Conservation (phyloP, 2,329 filamentous ascomycete species). For the Aspergillus thermomutatus region DNA sequence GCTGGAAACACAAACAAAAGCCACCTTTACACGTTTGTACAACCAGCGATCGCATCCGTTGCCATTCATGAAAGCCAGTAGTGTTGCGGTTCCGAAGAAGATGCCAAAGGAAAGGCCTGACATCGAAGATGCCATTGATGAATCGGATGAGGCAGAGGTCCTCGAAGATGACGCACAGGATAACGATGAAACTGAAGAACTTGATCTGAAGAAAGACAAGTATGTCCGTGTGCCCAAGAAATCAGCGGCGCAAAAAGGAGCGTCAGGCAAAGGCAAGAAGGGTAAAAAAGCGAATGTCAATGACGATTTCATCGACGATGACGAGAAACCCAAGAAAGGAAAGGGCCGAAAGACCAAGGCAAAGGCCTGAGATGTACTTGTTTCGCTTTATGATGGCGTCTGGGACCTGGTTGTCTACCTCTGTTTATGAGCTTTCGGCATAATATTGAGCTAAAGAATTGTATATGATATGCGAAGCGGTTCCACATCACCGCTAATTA, state of each 20-base stretch:
- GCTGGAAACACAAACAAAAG: conserved; percentile 81
- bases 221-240: conserved; percentile 92
- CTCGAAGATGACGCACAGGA: conserved; percentile 53
- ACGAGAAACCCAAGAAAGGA: conserved; percentile 55
- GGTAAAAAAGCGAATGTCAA: conserved; percentile 35
- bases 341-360: conserved; percentile 31
- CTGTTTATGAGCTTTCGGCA: neutral
- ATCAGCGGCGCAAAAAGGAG: conserved; percentile 43
- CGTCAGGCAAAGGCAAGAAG: conserved; percentile 39
- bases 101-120: conserved; percentile 75
- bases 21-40: conserved; percentile 87
- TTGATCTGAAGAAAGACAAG: conserved; percentile 91
- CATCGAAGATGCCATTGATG: conserved; percentile 92
- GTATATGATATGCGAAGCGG: neutral
- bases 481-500: neutral
- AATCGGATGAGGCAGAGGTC: conserved; percentile 72
- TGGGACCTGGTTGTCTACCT: neutral
- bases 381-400: neutral
- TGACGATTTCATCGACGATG: conserved; percentile 29
- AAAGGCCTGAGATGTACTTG: conserved; percentile 13
- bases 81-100: conserved; percentile 69
- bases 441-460: neutral
- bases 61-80: conserved; percentile 93
- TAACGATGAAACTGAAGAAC: conserved; percentile 69
- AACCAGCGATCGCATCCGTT: conserved; percentile 83